Base-by-base conservation (phyloP, 495 filamentous ascomycete species). In the Daldinia concentrica region DNA sequence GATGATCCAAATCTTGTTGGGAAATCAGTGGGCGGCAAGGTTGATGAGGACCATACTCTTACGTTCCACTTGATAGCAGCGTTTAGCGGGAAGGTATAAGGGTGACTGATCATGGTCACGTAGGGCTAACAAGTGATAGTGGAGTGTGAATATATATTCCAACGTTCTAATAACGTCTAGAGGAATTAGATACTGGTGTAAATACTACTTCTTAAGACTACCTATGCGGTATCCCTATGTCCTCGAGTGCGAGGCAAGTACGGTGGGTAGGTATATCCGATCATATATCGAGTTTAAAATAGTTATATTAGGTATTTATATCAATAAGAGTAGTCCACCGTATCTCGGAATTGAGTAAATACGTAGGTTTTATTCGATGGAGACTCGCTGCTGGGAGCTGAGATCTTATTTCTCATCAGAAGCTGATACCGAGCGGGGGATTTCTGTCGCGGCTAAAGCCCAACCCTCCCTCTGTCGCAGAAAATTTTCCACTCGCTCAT, bases 401-500 rank as follows among this genome's bases (percentile, higher is more conserved):
- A 41, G n/a, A 43, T 52, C 27, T 48, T 64, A 68, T 65, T 68
- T 66, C 26, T 37, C 68, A 50, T 32, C 24, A 15, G 68, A 57
- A 30, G 27, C 32, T 60, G 68, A 8, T 52, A 29, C 22, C 0
- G 24, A 11, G 4, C 34, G 24, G 6, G 30, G 34, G 19, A 34
- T 22, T 9, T 48, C 4, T 5, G 61, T 54, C 15, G 66, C 62
- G 17, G 57, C 65, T 6, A 73, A n/a, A 6, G 64, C 70, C 74
- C 74, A 78, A 14, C 56, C 62, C 1, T 95, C 90, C 64, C 92
- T 85, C 39, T 90, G 86, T 73, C 86, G 84, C 22, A 96, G 73
- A 73, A 97, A 97, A n/a, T 77, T 85, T 68, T 92, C 81, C 36
- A 97, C 86, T 57, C 91, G 85, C 68, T 88, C 88, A 51, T 92